Percentiles rank a stretch among this genome's conserved stretches.
These are phyloP conservation scores for Cordyceps cateniannulata DNA, from an alignment of 2,329 filamentous ascomycete genomes.

Conservation along the genomic window DNA sequence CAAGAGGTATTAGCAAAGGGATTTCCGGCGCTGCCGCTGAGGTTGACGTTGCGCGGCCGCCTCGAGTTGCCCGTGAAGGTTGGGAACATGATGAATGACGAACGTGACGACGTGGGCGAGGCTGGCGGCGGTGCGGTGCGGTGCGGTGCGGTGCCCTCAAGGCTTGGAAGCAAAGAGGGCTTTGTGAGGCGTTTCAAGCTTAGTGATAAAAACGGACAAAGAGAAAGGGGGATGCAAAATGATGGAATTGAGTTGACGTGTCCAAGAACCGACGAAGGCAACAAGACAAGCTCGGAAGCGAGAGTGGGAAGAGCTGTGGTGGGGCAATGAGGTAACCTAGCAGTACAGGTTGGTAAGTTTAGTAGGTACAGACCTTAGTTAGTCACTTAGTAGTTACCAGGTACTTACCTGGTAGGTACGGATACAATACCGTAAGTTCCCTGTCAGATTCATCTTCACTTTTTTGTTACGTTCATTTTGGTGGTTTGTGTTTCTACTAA, in stretches of 20 bases:
- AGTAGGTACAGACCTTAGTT: too few species aligned
- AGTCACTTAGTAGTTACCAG: too few species aligned
- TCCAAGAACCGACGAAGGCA: neutral
- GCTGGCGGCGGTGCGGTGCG: neutral
- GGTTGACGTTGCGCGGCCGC: constrained; percentile 84
- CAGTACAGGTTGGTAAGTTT: too few species aligned
- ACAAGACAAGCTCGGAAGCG: neutral
- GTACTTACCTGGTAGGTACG: too few species aligned
- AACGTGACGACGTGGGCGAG: neutral
- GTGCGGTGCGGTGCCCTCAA: too few species aligned
- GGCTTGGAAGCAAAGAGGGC: neutral
- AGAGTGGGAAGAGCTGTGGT: neutral
- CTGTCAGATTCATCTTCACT: too few species aligned
- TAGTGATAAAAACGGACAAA: neutral
- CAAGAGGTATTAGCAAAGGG: constrained; percentile 65
- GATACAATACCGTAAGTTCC: too few species aligned
- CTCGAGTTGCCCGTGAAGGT: constrained; percentile 86
- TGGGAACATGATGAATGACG: constrained; percentile 62
- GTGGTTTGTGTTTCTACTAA: too few species aligned
- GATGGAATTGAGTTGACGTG: too few species aligned
- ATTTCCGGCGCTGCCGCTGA: constrained; percentile 77
- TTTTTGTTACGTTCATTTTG: too few species aligned
- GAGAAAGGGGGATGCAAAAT: too few species aligned
- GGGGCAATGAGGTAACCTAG: neutral
- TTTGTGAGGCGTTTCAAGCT: neutral